A percentile compares a stretch with the other conserved stretches of the same genome.
phyloP scores from a whole-genome alignment of 129 eudicot species.

The Artemisia tridentata region DNA sequence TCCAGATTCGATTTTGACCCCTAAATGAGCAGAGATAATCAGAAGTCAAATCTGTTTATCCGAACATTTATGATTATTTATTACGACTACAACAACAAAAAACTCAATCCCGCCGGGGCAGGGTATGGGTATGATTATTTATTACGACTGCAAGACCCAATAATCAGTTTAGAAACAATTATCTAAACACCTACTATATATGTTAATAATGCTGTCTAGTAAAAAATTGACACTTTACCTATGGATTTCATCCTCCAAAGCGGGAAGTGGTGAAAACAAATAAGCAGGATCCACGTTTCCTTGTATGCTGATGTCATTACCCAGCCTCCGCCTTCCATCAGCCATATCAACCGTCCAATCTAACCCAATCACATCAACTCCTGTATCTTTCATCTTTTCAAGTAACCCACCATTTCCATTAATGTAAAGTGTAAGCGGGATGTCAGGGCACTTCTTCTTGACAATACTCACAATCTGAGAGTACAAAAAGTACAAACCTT shows the following conservation, averaged over 20 bases:
- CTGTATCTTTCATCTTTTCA: conserved; percentile 84
- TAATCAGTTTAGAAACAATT: not conserved
- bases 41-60: too few species aligned
- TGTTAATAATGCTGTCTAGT: not conserved
- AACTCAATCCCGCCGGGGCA: too few species aligned
- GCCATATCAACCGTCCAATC: conserved; percentile 99
- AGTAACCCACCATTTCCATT: conserved; percentile 97
- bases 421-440: conserved; percentile 87
- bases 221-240: conserved; percentile 43
- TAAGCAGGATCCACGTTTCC: conserved; percentile 95
- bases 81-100: too few species aligned
- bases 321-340: conserved; percentile 87
- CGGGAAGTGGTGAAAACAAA: conserved; percentile 76
- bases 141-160: too few species aligned
- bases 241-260: conserved; percentile 78
- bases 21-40: too few species aligned
- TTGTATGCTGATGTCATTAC: conserved; percentile 71
- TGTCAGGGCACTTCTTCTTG: conserved; percentile 71
- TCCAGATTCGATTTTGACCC: too few species aligned
- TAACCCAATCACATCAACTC: conserved; percentile 94
- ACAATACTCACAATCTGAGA: conserved; percentile 76
- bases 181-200: not conserved
- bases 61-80: too few species aligned
- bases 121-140: too few species aligned
- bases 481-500: conserved; percentile 4